Base-by-base conservation (phyloP, 2,329 filamentous ascomycete genomes). In the Phaeosphaeriaceae sp. region DNA sequence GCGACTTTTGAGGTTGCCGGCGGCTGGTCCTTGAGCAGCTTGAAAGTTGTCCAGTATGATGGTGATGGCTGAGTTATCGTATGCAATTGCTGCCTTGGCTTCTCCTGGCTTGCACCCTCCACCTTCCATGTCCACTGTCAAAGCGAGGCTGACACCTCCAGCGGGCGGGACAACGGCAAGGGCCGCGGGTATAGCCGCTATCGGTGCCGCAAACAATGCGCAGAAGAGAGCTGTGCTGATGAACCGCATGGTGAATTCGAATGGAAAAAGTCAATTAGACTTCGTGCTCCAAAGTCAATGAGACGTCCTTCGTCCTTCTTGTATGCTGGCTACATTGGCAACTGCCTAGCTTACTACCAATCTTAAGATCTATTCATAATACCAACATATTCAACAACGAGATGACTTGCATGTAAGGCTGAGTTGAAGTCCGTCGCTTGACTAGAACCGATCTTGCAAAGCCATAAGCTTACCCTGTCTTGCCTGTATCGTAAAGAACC, bases 31-130 rank as follows among this genome's bases (percentile, higher is more conserved):
- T 31, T 70, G 61, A 4, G 63, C 68, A n/a, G 70, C 70, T 7
- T 59, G 36, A 46, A 73, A 73, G 20, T 68, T 57, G 53, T 71
- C 68, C 53, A 73, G 66, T 15, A 71, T 60, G 20, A 73, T 45
- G 2, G 68, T 73, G 27, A 73, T 53, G 13, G 63, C 59, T 7
- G 68, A 68, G 48, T 69, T 70, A 45, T 72, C 69, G 0, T 36
- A 17, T 1, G 68, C 60, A 25, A 72, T 60, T 19, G 59, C 54
- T 6, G 65, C 67, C n/a, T 54, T 59, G 13, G 68, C 67, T n/a
- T 62, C 59, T 19, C 66, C 68, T 13, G 60, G 51, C 11, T 61
- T 58, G 46, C 69, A 72, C 2, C 69, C 69, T 48, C 61, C 65
- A 20, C 70, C 70, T 21, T 68, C 64, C 19, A 66, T 66, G 45